Evolutionary conservation across 2,329 filamentous ascomycete genomes (phyloP), one percentile per base, ranked within the genome.

Genomic region (Colletotrichum filicis): DNA sequence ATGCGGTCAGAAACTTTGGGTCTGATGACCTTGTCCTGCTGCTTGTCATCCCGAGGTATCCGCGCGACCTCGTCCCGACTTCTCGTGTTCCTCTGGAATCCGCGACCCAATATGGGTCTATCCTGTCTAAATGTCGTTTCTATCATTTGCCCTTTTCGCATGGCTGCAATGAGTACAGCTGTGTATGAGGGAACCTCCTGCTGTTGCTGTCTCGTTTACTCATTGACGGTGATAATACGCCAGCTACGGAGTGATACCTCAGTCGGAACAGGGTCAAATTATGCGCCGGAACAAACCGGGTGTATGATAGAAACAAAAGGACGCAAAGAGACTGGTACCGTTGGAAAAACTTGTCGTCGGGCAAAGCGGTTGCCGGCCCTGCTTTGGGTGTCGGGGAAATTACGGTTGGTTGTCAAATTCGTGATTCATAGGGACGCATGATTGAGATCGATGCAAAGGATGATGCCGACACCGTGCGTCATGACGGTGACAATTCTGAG

Each of bases 1-100:
- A 73, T 66, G 67, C 61, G 61, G 71, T 62, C 71, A 73, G 71
- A 71, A 73, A 71, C 66, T 62, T 66, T 73, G 68, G 71, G 71
- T 74, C 71, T 72, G 68, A 63, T 74, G 71, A 74, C 71, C 68
- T 57, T 68, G 68, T 74, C 68, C 65, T 67, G 49, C 66, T 62
- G 49, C 66, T 62, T 57, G 58, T 68, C 55, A 30, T 74, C 49
- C 71, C 71, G 71, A 74, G 57, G 71, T 73, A 70, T 73, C 71
- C 63, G 71, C 62, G 62, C 68, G 67, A 72, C 67, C 62, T 72
- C 68, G 49, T 68, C 58, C 71, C 71, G 58, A 60, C 53, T 55
- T 72, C 63, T 74, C 71, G 68, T 72, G 52, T 72, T 64, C 42
- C 35, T 73, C 52, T 55, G 62, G 62, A 62, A 68, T 60, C 49